These are phyloP conservation scores for Pseudonitzschia multistriata DNA, from an alignment of 108 stramenopile species.

Conservation along the genomic window DNA sequence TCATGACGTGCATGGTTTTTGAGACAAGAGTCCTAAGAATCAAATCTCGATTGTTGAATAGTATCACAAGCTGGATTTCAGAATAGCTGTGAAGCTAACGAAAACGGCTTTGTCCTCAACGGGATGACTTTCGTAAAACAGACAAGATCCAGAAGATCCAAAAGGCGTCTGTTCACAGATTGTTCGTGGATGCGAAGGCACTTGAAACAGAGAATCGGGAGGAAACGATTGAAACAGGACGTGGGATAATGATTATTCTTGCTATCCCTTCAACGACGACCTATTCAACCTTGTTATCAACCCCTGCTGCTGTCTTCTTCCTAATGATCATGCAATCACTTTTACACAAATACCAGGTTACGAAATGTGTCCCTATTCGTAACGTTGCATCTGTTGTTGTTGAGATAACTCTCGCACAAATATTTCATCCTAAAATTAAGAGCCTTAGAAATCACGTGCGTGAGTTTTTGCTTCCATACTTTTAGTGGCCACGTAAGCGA, in stretches of 20 bases:
- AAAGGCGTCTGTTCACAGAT: background rate
- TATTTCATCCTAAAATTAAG: too few relatives aligned
- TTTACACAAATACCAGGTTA: conserved; percentile 2
- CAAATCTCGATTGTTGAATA: too few relatives aligned
- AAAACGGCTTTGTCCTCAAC: too few relatives aligned
- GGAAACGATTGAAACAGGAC: background rate
- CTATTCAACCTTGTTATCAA: conserved; percentile 14
- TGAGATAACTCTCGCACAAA: too few relatives aligned
- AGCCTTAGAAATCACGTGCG: too few relatives aligned
- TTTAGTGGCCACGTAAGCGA: background rate
- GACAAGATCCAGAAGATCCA: background rate
- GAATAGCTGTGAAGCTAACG: too few relatives aligned
- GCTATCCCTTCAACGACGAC: conserved; percentile 15
- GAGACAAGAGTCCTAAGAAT: too few relatives aligned
- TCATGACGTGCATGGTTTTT: background rate
- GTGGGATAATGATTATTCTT: conserved; percentile 13
- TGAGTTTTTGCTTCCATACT: background rate
- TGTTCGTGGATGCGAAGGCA: background rate
- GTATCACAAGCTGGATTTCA: too few relatives aligned
- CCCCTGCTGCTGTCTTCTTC: background rate
- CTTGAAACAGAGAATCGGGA: background rate
- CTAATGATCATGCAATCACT: conserved; percentile 1
- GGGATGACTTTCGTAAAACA: too few relatives aligned
- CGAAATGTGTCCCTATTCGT: too few relatives aligned
- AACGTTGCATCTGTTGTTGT: too few relatives aligned